phyloP scores from a whole-genome alignment of 164 flowering plant genomes.

The Pachysandra terminalis region DNA sequence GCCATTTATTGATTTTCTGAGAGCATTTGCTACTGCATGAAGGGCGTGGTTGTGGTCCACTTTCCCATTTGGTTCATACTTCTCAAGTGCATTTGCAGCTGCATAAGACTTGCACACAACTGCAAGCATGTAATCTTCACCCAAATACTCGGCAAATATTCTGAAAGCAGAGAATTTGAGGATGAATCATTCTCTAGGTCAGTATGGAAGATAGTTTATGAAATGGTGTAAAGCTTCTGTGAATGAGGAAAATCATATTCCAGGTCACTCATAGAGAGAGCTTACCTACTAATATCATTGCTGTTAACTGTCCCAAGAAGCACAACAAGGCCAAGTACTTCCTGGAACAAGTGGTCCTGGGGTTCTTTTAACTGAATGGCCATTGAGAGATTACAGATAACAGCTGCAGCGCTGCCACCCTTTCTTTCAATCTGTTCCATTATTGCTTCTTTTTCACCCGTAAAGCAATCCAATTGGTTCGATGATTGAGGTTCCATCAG shows the following conservation, averaged over 20 bases:
- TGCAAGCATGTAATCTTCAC: constrained; percentile 64
- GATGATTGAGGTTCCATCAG: constrained; percentile 15
- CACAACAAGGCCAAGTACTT: constrained; percentile 64
- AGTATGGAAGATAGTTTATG: not conserved
- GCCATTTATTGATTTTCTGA: constrained; percentile 26
- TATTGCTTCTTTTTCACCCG: constrained; percentile 32
- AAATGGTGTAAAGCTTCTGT: not conserved
- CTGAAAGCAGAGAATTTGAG: constrained; percentile 29
- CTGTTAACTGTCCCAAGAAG: constrained; percentile 51
- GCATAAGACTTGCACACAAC: constrained; percentile 50
- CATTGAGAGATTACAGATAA: constrained; percentile 30
- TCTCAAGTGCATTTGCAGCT: constrained; percentile 35
- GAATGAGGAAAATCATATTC: too few relatives aligned
- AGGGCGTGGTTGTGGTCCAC: constrained; percentile 21
- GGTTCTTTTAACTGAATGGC: constrained; percentile 8
- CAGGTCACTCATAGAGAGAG: not conserved
- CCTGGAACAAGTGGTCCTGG: constrained; percentile 19
- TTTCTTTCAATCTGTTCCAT: constrained; percentile 30
- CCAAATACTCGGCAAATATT: constrained; percentile 57
- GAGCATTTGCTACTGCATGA: constrained; percentile 28
- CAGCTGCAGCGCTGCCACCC: constrained; percentile 42
- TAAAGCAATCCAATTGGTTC: constrained; percentile 7
- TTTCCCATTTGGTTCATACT: constrained; percentile 26
- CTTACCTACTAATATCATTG: constrained; percentile 20
- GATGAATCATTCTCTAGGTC: not conserved